Evolutionary conservation across 83 land plant genomes (phyloP).

Genomic region (Isoetes engelmannii): DNA sequence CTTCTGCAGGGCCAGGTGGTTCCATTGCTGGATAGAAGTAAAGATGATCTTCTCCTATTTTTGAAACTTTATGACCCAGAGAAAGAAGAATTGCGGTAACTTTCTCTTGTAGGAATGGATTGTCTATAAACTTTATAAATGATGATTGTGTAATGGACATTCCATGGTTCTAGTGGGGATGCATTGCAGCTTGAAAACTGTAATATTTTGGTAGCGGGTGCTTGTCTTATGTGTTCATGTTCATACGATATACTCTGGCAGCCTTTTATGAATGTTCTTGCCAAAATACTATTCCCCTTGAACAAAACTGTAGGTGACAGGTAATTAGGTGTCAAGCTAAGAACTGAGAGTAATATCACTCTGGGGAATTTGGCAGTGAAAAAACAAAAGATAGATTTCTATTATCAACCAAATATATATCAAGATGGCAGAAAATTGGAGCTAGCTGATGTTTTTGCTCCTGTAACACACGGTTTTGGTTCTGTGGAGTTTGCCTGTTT

Average conservation of each 20-base stretch:
- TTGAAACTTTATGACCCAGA: slow-evolving; percentile 8
- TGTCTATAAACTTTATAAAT: background rate
- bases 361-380: too few species aligned
- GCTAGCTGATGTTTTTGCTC: background rate
- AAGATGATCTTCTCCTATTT: slow-evolving; percentile 5
- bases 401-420: background rate
- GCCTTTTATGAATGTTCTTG: too few species aligned
- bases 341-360: too few species aligned
- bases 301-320: too few species aligned
- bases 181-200: too few species aligned
- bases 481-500: too few species aligned
- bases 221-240: background rate
- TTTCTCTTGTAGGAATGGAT: background rate
- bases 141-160: background rate
- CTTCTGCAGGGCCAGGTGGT: background rate
- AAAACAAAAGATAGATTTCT: background rate
- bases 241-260: background rate
- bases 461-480: too few species aligned
- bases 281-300: too few species aligned
- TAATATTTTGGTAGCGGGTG: too few species aligned
- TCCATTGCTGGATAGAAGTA: slow-evolving; percentile 1
- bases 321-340: too few species aligned
- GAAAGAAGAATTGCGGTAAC: slow-evolving; percentile 2
- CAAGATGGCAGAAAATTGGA: background rate
- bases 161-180: too few species aligned